Percentiles rank a stretch among this genome's conserved stretches.
Evolutionary conservation across 805 yeast species (phyloP).

Genomic region (Yueomyces sp.): DNA sequence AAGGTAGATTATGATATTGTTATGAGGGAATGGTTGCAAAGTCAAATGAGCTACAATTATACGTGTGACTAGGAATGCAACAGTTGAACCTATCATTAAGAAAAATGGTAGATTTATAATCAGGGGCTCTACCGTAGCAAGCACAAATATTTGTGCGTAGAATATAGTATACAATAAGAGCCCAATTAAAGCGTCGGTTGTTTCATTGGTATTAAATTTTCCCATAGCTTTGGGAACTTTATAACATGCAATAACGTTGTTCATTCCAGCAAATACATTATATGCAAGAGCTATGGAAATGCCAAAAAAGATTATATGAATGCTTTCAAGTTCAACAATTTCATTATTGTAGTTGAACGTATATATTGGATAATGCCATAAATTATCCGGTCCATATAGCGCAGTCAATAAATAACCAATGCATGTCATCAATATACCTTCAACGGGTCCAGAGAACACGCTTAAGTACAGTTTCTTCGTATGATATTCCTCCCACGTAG

Average conservation of each 20-base stretch:
- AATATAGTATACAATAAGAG: constrained; percentile 56
- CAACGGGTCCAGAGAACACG: constrained; percentile 86
- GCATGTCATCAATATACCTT: constrained; percentile 64
- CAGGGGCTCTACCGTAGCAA: constrained; percentile 38
- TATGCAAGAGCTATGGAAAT: constrained; percentile 36
- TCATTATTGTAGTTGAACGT: too few species aligned
- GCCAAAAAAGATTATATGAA: constrained; percentile 42
- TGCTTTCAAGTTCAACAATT: constrained; percentile 25
- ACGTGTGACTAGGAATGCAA: constrained; percentile 84
- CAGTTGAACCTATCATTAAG: constrained; percentile 56
- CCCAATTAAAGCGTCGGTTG: constrained; percentile 32
- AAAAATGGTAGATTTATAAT: constrained; percentile 42
- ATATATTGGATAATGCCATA: constrained; percentile 34
- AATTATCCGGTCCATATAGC: constrained; percentile 45
- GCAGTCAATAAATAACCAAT: constrained; percentile 50
- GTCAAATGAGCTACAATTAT: constrained; percentile 83
- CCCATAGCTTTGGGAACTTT: constrained; percentile 15
- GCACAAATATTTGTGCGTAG: constrained; percentile 33
- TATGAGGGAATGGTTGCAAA: constrained; percentile 58
- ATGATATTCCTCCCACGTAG: constrained; percentile 94
- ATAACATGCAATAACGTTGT: constrained; percentile 41
- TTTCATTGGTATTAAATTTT: constrained; percentile 13
- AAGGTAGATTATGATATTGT: constrained; percentile 57
- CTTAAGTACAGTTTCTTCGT: constrained; percentile 72
- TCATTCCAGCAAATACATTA: constrained; percentile 57